Evolutionary conservation across 1,284 basidiomycete species (phyloP).

Genomic region (Moesziomyces aphidis): DNA sequence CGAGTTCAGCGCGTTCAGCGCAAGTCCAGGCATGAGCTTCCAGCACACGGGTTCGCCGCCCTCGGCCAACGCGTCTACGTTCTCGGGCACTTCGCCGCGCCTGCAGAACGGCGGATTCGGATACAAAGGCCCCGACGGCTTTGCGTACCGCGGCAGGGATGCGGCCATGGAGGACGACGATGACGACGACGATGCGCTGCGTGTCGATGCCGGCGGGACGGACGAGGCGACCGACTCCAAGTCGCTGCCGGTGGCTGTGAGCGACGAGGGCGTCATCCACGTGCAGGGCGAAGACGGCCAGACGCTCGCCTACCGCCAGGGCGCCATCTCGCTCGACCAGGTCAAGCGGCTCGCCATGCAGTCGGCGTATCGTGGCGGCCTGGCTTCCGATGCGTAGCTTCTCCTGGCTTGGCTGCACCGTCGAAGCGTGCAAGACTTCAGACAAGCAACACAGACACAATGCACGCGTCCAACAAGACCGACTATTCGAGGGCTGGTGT

Average conservation of each 20-base stretch:
- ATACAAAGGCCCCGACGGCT: conserved; percentile 29
- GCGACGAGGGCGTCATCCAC: conserved; percentile 52
- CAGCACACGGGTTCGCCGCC: conserved; percentile 45
- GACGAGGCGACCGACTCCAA: conserved; percentile 31
- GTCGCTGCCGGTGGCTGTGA: conserved; percentile 38
- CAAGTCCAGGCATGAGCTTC: conserved; percentile 58
- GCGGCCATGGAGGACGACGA: conserved; percentile 51
- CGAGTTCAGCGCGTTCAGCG: conserved; percentile 60
- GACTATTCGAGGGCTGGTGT: not conserved
- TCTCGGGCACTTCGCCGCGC: conserved; percentile 21
- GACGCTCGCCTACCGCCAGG: conserved; percentile 59
- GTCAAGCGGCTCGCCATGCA: conserved; percentile 58
- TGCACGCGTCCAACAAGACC: conserved; percentile 69
- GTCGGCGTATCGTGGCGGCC: conserved; percentile 52
- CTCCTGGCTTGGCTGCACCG: no score
- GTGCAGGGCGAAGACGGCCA: conserved; percentile 65
- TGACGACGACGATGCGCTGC: conserved; percentile 59
- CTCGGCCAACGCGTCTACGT: conserved; percentile 13
- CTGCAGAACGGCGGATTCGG: conserved; percentile 33
- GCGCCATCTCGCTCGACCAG: conserved; percentile 63
- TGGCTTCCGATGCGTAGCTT: conserved; percentile 68
- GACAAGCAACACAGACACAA: no score
- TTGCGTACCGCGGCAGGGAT: conserved; percentile 37
- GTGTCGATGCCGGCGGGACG: conserved; percentile 42
- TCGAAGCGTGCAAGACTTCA: no score